Evolutionary conservation across 1,284 basidiomycete species (phyloP).

Genomic region (Macrocystidia cucumis): DNA sequence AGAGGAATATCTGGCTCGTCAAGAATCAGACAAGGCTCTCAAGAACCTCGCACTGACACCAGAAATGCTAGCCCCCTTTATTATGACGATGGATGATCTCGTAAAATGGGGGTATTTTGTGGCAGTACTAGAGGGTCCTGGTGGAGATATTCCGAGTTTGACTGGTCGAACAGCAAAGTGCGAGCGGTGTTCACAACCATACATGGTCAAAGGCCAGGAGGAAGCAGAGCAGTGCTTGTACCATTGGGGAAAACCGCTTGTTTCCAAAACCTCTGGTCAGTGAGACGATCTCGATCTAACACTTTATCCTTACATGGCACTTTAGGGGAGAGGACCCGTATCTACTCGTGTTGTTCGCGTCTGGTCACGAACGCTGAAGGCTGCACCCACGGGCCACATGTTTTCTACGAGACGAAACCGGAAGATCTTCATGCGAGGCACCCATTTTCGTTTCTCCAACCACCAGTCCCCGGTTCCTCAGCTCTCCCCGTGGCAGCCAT

Average conservation of each 20-base stretch:
- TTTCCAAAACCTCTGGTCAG: slow-evolving; percentile 52
- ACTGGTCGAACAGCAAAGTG: slow-evolving; percentile 67
- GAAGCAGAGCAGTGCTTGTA: slow-evolving; percentile 63
- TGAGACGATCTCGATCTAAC: slow-evolving; percentile 11
- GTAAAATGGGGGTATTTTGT: slow-evolving; percentile 65
- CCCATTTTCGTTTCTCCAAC: slow-evolving; percentile 53
- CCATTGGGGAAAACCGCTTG: slow-evolving; percentile 77
- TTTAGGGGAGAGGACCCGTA: slow-evolving; percentile 56
- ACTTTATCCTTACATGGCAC: slow-evolving; percentile 9
- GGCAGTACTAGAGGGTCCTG: slow-evolving; percentile 56
- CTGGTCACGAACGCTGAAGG: slow-evolving; percentile 49
- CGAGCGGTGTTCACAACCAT: slow-evolving; percentile 69
- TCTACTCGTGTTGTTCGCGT: slow-evolving; percentile 65
- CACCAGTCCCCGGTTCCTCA: slow-evolving; percentile 22
- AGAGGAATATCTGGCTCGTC: slow-evolving; percentile 49
- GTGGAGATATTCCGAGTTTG: slow-evolving; percentile 55
- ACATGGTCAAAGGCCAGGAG: slow-evolving; percentile 54
- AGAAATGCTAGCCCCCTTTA: slow-evolving; percentile 44
- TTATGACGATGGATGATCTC: slow-evolving; percentile 55
- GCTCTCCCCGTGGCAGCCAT: slow-evolving; percentile 72
- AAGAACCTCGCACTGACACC: slow-evolving; percentile 50
- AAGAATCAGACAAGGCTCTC: slow-evolving; percentile 51
- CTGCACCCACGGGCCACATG: slow-evolving; percentile 63
- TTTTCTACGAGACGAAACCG: slow-evolving; percentile 72
- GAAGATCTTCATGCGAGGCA: slow-evolving; percentile 67